Evolutionary conservation across 2,329 filamentous ascomycete genomes (phyloP).

Genomic region (Fusarium succisae): DNA sequence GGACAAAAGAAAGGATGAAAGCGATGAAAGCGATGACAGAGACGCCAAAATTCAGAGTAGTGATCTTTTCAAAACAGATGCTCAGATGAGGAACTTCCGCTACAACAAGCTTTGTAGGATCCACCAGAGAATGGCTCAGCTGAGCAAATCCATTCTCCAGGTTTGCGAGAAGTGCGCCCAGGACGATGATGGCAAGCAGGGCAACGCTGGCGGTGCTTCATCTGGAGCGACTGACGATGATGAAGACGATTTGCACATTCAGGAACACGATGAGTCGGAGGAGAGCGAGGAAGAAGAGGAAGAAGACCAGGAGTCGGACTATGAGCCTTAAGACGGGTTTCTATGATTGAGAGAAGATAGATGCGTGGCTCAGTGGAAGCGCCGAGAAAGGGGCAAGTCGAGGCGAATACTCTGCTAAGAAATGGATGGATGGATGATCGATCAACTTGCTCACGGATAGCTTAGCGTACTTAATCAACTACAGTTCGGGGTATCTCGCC

Average conservation of each 20-base stretch:
- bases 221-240: background rate
- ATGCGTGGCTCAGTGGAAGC: background rate
- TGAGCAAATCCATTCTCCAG: slow-evolving; percentile 9
- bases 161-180: slow-evolving; percentile 22
- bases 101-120: background rate
- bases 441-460: background rate
- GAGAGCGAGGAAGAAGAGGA: background rate
- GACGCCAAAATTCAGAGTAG: background rate
- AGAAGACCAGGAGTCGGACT: slow-evolving; percentile 14
- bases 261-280: background rate
- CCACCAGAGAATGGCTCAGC: background rate
- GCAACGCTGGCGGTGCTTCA: background rate
- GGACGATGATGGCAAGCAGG: background rate
- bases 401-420: background rate
- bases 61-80: background rate
- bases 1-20: background rate
- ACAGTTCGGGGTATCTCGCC: slow-evolving; percentile 29
- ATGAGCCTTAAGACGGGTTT: slow-evolving; percentile 1
- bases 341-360: background rate
- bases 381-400: background rate
- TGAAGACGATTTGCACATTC: background rate
- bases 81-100: slow-evolving; percentile 4
- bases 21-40: background rate
- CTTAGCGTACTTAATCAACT: slow-evolving; percentile 2
- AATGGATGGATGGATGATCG: background rate